Conservation (phyloP, 148 eudicot species). For the Pharnaceum exiguum region DNA sequence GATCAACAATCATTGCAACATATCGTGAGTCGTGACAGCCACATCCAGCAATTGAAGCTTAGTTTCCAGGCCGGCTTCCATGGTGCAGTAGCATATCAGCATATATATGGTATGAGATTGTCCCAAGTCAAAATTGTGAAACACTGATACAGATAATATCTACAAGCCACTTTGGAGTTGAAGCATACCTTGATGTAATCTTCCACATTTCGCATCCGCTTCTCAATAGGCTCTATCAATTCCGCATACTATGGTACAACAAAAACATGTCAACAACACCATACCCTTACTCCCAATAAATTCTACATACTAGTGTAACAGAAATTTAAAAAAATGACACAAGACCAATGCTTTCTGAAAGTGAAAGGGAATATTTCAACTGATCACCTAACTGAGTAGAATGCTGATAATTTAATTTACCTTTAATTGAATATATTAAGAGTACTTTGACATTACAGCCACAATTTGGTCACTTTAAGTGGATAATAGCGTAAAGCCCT, state of each 20-base stretch:
- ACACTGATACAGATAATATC: background rate
- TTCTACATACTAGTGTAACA: background rate
- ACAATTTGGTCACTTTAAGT: background rate
- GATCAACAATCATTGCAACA: no score
- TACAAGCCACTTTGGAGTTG: background rate
- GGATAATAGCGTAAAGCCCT: background rate
- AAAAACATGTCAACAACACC: no score
- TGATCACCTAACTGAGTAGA: no score
- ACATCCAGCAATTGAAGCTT: no score
- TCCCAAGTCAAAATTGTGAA: no score
- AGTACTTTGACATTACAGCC: background rate
- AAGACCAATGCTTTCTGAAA: background rate
- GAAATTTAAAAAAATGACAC: background rate
- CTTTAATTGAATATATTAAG: no score
- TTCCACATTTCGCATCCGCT: conserved; percentile 64
- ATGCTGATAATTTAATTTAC: no score
- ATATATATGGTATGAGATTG: no score
- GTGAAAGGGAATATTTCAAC: background rate
- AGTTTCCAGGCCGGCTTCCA: no score
- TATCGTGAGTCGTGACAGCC: no score
- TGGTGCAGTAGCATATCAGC: no score
- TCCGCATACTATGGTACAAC: conserved; percentile 90
- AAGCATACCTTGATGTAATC: conserved; percentile 60
- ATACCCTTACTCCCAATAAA: no score
- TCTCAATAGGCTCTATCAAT: conserved; percentile 69